phyloP scores from a whole-genome alignment of 202 grass and related monocot species.

The Bolboschoenoplectus hybrid region DNA sequence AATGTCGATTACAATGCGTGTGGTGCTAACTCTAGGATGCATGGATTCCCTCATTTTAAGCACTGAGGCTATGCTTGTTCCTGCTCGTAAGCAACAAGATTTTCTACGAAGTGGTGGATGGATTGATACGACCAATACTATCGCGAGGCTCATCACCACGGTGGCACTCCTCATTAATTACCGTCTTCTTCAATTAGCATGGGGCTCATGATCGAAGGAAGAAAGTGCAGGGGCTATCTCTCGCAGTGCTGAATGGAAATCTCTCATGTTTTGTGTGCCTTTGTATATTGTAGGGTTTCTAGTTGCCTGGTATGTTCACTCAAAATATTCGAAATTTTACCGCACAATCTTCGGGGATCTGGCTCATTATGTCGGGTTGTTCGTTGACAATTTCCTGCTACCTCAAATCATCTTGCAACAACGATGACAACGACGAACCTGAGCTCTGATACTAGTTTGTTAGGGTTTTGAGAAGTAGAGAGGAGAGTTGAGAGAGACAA shows the following conservation, averaged over 20 bases:
- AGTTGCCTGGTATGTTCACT: constrained; percentile 52
- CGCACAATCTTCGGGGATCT: constrained; percentile 64
- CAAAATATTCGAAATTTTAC: background rate
- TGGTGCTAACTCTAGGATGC: constrained; percentile 60
- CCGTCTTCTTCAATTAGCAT: constrained; percentile 77
- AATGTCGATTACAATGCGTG: constrained; percentile 81
- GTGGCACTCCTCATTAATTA: constrained; percentile 71
- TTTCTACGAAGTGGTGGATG: constrained; percentile 59
- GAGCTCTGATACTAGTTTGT: too few relatives aligned
- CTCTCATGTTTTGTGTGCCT: constrained; percentile 62
- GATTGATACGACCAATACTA: constrained; percentile 76
- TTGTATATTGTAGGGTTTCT: constrained; percentile 63
- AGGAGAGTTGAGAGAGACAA: too few relatives aligned
- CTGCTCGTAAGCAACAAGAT: constrained; percentile 52
- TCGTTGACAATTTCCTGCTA: constrained; percentile 83
- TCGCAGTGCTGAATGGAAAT: constrained; percentile 63
- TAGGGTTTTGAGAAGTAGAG: too few relatives aligned
- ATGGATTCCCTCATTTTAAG: constrained; percentile 79
- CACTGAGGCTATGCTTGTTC: constrained; percentile 73
- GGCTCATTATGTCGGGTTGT: constrained; percentile 64
- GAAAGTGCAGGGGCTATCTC: constrained; percentile 46
- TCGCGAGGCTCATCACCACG: constrained; percentile 75
- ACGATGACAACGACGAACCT: too few relatives aligned
- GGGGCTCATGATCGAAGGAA: constrained; percentile 63
- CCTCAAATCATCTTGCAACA: constrained; percentile 57